Conservation (phyloP, 345 rosid genomes). For the Eucalyptus pumila region DNA sequence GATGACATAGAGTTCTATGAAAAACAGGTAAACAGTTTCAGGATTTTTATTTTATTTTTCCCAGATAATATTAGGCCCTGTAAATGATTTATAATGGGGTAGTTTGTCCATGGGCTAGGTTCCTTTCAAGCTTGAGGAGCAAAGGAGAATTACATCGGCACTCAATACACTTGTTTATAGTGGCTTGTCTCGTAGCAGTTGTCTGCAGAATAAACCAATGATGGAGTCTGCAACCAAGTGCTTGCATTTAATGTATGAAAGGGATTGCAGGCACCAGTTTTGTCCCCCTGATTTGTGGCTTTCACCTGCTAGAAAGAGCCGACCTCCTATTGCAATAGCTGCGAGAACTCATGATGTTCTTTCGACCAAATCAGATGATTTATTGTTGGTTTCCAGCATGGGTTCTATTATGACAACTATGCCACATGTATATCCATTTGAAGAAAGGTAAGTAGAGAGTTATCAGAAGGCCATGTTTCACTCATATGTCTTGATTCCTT, state of each 20-base stretch:
- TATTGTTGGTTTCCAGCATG: conserved; percentile 27
- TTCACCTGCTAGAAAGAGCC: conserved; percentile 72
- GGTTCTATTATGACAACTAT: conserved; percentile 65
- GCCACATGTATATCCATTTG: conserved; percentile 94
- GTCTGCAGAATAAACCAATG: conserved; percentile 44
- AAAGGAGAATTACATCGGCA: conserved; percentile 61
- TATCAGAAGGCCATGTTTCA: background rate
- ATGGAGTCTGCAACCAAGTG: conserved; percentile 87
- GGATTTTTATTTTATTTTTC: background rate
- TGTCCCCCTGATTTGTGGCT: conserved; percentile 87
- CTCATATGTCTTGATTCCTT: background rate
- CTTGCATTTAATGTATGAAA: conserved; percentile 87
- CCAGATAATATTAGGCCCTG: background rate
- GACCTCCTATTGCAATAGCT: conserved; percentile 84
- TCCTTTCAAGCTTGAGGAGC: conserved; percentile 78
- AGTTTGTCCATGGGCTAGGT: conserved; percentile 28
- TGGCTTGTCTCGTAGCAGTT: conserved; percentile 38
- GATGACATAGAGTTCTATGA: conserved; percentile 98
- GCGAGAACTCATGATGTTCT: conserved; percentile 75
- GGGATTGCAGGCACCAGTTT: conserved; percentile 88
- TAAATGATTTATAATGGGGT: background rate
- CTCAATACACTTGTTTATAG: conserved; percentile 88
- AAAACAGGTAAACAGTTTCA: conserved; percentile 55
- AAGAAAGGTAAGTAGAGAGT: conserved; percentile 52
- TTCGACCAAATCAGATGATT: conserved; percentile 39